Percentiles rank a stretch among this genome's conserved stretches.
phyloP scores from a whole-genome alignment of 2,329 filamentous ascomycete species.

The Calonectria henricotiae region DNA sequence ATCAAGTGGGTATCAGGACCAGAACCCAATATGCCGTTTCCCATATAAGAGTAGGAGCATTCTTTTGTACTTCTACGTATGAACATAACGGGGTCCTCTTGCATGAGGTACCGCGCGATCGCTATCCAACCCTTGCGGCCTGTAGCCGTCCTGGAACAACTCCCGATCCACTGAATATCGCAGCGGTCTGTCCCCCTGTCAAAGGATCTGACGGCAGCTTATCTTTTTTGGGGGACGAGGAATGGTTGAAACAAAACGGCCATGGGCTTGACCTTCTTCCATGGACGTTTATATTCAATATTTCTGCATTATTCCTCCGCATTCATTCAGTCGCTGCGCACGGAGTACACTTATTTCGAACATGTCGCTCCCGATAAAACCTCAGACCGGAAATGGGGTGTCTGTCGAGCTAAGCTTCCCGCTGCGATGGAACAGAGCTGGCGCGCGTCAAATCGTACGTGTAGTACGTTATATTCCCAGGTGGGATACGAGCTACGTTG shows the following conservation, averaged over 20 bases:
- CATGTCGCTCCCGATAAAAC: not conserved
- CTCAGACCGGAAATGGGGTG: constrained; percentile 5
- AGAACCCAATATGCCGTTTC: too few species aligned
- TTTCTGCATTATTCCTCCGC: not conserved
- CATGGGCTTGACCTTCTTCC: not conserved
- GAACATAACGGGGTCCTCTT: too few species aligned
- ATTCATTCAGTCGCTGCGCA: constrained; percentile 10
- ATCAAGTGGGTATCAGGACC: too few species aligned
- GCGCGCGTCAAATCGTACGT: constrained; percentile 20
- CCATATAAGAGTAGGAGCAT: too few species aligned
- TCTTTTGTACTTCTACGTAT: too few species aligned
- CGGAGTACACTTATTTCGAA: not conserved
- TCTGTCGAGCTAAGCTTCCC: not conserved
- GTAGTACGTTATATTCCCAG: not conserved
- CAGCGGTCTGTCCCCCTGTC: constrained; percentile 31
- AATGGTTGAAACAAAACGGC: constrained; percentile 34
- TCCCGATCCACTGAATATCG: constrained; percentile 22
- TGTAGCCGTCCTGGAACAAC: constrained; percentile 17
- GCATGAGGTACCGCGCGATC: too few species aligned
- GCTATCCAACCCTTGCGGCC: too few species aligned
- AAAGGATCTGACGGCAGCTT: constrained; percentile 38
- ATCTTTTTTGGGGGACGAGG: constrained; percentile 24
- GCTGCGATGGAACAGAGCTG: not conserved
- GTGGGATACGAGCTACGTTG: constrained; percentile 30
- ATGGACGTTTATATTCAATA: not conserved